Evolutionary conservation across 23 red algal species (phyloP), one percentile per base, ranked within the genome.

Genomic region (Pyropia haitanensis): DNA sequence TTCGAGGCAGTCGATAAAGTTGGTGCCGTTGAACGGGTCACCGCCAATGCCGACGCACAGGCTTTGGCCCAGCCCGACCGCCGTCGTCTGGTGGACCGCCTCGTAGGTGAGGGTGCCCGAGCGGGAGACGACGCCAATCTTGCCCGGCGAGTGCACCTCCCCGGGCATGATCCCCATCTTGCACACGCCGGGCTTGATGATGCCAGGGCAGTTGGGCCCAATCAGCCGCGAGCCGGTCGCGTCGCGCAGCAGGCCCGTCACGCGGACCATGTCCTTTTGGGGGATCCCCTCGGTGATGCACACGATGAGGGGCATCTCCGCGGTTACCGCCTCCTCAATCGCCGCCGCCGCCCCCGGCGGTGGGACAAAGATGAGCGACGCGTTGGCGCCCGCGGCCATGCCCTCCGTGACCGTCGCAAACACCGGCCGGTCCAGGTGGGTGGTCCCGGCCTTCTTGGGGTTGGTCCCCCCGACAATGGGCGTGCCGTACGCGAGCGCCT

Each of bases 91-190:
- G 46, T 89, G 67, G 27, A 98, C 94, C 21, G 94, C 94, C 63
- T 98, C 94, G 56, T 98, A 98, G 8, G 94, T 98, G n/a, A 98
- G 79, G 32, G 94, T 98, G 26, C 94, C 94, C 21, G 94, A 98
- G 49, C 94, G 70, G 9, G 94, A 98, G 12, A 98, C 94, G 23
- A 98, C 85, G 14, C 94, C 94, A 27, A 98, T 83, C 22, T 51
- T 63, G 21, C 94, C 87, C 17, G 81, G 75, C 51, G 52, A 53
- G 55, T 90, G 84, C 53, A 98, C 87, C 44, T 84, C 61, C 7
- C 79, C 80, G 15, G 94, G 94, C 94, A 98, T 98, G 18, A 98
- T 98, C 18, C 94, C 94, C 39, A 98, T 83, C 73, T 98, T 98
- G 72, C 85, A 98, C 51, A 73, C 67, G 10, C 67, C 81, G 4